phyloP scores from a whole-genome alignment of 345 rosid species.

The Salix purpurea region DNA sequence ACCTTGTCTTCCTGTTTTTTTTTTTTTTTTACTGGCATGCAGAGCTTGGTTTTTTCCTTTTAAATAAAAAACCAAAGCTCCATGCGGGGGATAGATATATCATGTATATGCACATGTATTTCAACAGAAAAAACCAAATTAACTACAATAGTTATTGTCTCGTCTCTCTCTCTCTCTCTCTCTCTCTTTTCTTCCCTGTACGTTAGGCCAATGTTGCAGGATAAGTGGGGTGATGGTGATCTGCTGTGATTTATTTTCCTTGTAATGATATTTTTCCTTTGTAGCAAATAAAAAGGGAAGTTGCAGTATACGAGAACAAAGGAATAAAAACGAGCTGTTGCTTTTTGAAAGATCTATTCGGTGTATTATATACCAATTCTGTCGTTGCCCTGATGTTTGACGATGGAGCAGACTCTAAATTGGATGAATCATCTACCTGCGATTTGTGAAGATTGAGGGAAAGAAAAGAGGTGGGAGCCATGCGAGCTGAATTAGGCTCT shows the following conservation, averaged over 20 bases:
- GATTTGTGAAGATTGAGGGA: too few relatives aligned
- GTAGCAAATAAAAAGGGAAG: not conserved
- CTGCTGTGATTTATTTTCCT: not conserved
- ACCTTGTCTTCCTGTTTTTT: not conserved
- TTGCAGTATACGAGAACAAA: not conserved
- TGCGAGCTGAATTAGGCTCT: too few relatives aligned
- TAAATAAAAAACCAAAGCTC: constrained; percentile 35
- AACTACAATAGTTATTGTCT: not conserved
- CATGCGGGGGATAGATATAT: constrained; percentile 10
- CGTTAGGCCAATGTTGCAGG: not conserved
- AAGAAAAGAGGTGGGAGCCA: too few relatives aligned
- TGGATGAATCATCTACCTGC: not conserved
- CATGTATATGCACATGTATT: not conserved
- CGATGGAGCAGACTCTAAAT: not conserved
- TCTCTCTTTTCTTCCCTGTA: not conserved
- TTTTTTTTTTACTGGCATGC: too few relatives aligned
- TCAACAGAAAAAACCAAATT: not conserved
- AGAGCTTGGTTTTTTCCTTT: constrained; percentile 43
- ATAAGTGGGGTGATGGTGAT: not conserved
- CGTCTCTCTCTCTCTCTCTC: not conserved
- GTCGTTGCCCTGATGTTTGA: not conserved
- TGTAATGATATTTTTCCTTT: not conserved
- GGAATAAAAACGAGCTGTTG: not conserved
- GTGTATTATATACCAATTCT: not conserved
- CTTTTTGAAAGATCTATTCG: not conserved